These are phyloP conservation scores for Arthroderma sp. DNA, from an alignment of 2,329 filamentous ascomycete genomes.

Conservation along the genomic window DNA sequence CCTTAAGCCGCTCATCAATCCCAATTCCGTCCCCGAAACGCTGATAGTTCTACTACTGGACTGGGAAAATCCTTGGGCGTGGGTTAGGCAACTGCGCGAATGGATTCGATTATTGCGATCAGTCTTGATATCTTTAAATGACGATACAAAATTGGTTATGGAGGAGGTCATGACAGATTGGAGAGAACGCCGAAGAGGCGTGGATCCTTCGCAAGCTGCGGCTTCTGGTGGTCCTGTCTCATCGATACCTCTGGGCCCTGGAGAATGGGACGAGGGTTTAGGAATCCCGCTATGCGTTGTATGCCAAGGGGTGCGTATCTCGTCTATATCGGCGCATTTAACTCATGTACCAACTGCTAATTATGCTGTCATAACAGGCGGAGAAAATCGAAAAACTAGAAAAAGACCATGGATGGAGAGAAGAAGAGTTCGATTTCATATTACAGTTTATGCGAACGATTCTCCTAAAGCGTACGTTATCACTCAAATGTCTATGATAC, in stretches of 20 bases:
- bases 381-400: conserved; percentile 86
- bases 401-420: conserved; percentile 82
- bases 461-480: conserved; percentile 60
- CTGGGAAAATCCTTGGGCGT: conserved; percentile 87
- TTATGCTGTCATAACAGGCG: conserved; percentile 40
- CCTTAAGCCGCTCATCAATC: conserved; percentile 69
- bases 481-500: neutral
- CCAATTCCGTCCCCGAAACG: conserved; percentile 71
- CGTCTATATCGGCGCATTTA: neutral
- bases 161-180: conserved; percentile 73
- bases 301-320: conserved; percentile 66
- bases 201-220: conserved; percentile 42
- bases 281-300: conserved; percentile 83
- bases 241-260: conserved; percentile 65
- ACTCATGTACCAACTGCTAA: neutral
- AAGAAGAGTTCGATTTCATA: conserved; percentile 92
- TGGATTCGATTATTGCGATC: conserved; percentile 78
- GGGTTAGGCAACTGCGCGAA: conserved; percentile 74
- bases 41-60: conserved; percentile 84
- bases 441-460: conserved; percentile 85
- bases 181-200: conserved; percentile 59
- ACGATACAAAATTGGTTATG: conserved; percentile 67
- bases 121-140: conserved; percentile 59
- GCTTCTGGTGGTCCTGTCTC: conserved; percentile 49
- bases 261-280: conserved; percentile 84